Conservation (phyloP, 495 filamentous ascomycete genomes). For the Penicillium chermesinum region DNA sequence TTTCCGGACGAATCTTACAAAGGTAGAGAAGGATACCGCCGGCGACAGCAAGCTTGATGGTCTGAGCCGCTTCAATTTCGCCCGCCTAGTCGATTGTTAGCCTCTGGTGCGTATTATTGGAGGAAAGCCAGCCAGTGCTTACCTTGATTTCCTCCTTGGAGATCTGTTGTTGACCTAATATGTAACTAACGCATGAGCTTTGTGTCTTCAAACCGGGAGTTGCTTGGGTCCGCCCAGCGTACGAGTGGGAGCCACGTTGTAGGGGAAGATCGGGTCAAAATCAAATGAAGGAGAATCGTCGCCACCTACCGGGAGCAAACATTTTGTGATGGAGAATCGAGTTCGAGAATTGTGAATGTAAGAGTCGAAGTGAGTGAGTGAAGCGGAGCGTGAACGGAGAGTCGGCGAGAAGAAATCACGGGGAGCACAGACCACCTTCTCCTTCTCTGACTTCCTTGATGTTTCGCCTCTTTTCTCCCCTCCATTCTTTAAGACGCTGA, state of each 20-base stretch:
- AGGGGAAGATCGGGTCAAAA: no score
- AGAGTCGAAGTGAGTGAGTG: neutral
- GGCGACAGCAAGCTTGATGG: slow-evolving; percentile 57
- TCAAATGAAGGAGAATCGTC: neutral
- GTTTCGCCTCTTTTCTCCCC: slow-evolving; percentile 9
- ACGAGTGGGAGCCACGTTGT: no score
- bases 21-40: slow-evolving; percentile 71
- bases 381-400: neutral
- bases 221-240: no score
- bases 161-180: slow-evolving; percentile 42
- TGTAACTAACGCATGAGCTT: neutral
- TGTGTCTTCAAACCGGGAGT: neutral
- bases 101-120: slow-evolving; percentile 1
- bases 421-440: slow-evolving; percentile 28
- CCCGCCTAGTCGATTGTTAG: slow-evolving; percentile 38
- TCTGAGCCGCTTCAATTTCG: slow-evolving; percentile 66
- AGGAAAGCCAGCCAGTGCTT: slow-evolving; percentile 5
- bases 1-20: slow-evolving; percentile 51
- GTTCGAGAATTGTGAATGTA: neutral
- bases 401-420: slow-evolving; percentile 26
- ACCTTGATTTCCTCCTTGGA: slow-evolving; percentile 47
- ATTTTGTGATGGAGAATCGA: slow-evolving; percentile 26
- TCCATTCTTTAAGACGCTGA: slow-evolving; percentile 6
- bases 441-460: slow-evolving; percentile 16
- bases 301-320: slow-evolving; percentile 41